These are phyloP conservation scores for Umbelopsis sp. DNA, from an alignment of 371 early-diverging fungal genomes.

Conservation along the genomic window DNA sequence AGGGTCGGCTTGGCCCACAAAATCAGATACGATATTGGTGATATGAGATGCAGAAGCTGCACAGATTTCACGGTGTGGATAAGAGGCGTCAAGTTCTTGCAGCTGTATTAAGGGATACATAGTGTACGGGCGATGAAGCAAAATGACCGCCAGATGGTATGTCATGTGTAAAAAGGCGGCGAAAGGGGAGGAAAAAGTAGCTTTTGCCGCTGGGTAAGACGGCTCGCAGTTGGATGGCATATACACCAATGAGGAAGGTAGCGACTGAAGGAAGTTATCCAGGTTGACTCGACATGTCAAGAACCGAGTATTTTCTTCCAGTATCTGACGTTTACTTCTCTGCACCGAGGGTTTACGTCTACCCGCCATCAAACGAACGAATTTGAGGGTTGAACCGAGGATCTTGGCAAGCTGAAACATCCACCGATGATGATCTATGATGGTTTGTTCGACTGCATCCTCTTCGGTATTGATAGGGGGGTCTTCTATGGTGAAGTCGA, in stretches of 20 bases:
- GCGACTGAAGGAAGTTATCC: constrained; percentile 48
- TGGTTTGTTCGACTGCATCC: not conserved
- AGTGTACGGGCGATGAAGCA: constrained; percentile 79
- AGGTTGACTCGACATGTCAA: constrained; percentile 45
- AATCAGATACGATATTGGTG: constrained; percentile 39
- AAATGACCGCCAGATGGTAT: constrained; percentile 77
- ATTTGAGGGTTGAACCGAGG: constrained; percentile 7
- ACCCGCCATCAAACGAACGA: not conserved
- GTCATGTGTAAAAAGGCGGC: constrained; percentile 69
- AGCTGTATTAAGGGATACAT: constrained; percentile 27
- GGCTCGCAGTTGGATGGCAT: constrained; percentile 41
- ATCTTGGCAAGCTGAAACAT: constrained; percentile 10
- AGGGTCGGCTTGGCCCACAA: constrained; percentile 27
- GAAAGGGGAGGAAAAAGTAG: constrained; percentile 42
- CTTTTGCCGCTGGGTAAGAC: constrained; percentile 46
- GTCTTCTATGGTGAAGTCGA: constrained; percentile 26
- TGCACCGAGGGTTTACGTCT: not conserved
- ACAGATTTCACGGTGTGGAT: constrained; percentile 41
- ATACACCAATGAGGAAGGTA: constrained; percentile 34
- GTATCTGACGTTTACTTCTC: constrained; percentile 24
- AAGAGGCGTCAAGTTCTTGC: constrained; percentile 20
- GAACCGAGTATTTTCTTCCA: constrained; percentile 45
- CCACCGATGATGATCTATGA: constrained; percentile 13
- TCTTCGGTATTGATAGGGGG: constrained; percentile 25
- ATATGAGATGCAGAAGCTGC: constrained; percentile 48